phyloP scores from a whole-genome alignment of 371 early-diverging fungal species.

The Haplosporangium sp. region DNA sequence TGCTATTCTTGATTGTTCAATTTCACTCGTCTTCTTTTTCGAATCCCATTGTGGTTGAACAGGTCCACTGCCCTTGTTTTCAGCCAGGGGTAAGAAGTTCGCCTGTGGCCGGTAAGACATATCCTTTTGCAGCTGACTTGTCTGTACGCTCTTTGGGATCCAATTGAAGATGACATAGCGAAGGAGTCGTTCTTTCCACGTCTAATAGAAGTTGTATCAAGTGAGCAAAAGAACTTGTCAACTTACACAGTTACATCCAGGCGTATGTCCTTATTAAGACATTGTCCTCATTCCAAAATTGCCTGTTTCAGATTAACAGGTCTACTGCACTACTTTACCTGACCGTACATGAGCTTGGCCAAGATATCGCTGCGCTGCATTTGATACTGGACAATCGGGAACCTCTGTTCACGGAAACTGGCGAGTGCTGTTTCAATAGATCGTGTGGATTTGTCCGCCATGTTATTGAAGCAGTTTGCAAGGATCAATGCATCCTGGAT shows the following conservation, averaged over 20 bases:
- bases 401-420: background rate
- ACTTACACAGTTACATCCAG: no score
- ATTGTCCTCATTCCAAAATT: background rate
- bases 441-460: background rate
- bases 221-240: no score
- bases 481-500: background rate
- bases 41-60: background rate
- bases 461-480: background rate
- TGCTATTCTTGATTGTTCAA: no score
- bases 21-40: background rate
- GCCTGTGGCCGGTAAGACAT: constrained; percentile 15
- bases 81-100: constrained; percentile 12
- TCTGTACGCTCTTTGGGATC: constrained; percentile 14
- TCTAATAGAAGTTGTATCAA: background rate
- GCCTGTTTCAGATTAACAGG: background rate
- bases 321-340: background rate
- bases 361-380: background rate
- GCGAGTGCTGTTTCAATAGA: background rate
- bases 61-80: constrained; percentile 10
- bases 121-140: constrained; percentile 8
- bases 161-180: constrained; percentile 19
- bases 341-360: background rate
- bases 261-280: no score
- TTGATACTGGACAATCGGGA: background rate
- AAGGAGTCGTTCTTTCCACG: constrained; percentile 13